Base-by-base conservation (phyloP, 2,329 filamentous ascomycete genomes). In the Dactylellina haptotyla region DNA sequence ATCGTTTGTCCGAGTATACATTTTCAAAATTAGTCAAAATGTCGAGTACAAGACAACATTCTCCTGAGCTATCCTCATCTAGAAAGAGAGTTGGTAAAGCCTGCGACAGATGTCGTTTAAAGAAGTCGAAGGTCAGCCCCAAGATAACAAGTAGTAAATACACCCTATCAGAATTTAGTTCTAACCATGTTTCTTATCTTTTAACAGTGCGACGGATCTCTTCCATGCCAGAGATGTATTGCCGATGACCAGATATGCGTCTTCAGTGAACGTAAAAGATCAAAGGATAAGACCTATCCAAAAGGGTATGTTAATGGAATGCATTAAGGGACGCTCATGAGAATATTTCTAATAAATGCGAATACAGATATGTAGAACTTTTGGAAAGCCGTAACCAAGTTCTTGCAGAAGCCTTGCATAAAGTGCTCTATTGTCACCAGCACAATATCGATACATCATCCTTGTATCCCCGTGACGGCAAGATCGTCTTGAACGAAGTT, bases 1-100 rank as follows among this genome's bases (percentile, higher is more conserved):
- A 41, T 25, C 18, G 23, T 1, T 46, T 16, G 23, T 32, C 4
- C 43, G 16, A 28, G 39, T 45, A 16, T 45, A 57, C 14, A 32
- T 51, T 41, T 23, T 25, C n/a, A 34, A 46, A 66, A 46, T 37
- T 51, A 69, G 34, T 45, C 37, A 64, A 26, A 63, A 71, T 71
- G 66, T 71, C 66, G 43, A 64, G 66, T 58, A 71, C 66, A 64
- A 71, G 66, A 28, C 66, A 71, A 54, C 58, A 71, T 53, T 71
- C 66, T 28, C 66, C 66, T 28, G 66, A 71, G 25, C 45, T 71
- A 53, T 57, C 66, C 50, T 57, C 66, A 4, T 71, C 66, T 50
- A 41, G 66, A 46, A 71, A 71, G 66, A 71, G 66, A 53, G 66
- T 71, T 25, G 66, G 66, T 26, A 71, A 71, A 57, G 66, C 66